phyloP scores from a whole-genome alignment of 148 eudicot species.

The Rhododendron mucronatum region DNA sequence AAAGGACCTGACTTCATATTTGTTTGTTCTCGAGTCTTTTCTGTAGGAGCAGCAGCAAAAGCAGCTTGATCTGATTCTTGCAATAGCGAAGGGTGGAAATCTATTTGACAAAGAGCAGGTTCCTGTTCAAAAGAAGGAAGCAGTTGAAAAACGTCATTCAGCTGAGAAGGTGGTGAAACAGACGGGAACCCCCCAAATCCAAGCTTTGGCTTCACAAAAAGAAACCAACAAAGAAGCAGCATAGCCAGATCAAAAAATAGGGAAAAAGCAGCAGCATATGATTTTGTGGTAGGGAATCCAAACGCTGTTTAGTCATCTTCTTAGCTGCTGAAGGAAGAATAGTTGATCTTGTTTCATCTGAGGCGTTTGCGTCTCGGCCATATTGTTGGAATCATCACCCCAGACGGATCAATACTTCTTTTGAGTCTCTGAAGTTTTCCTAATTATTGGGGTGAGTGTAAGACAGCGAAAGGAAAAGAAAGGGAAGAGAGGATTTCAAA shows the following conservation, averaged over 20 bases:
- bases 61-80: slow-evolving; percentile 83
- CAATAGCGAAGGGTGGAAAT: slow-evolving; percentile 60
- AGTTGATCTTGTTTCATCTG: neutral
- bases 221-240: slow-evolving; percentile 33
- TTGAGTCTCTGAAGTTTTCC: neutral
- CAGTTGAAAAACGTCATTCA: slow-evolving; percentile 22
- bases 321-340: neutral
- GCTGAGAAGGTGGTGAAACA: slow-evolving; percentile 19
- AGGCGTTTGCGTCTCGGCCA: neutral
- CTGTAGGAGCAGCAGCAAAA: slow-evolving; percentile 65
- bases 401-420: neutral
- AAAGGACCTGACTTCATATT: neutral
- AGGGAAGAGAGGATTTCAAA: too few species aligned
- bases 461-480: neutral
- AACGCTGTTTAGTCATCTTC: too few species aligned
- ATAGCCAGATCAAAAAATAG: neutral
- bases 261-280: neutral
- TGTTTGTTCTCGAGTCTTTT: neutral
- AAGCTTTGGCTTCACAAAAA: slow-evolving; percentile 25
- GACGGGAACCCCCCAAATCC: slow-evolving; percentile 30
- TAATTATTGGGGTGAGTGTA: neutral
- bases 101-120: slow-evolving; percentile 39
- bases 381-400: neutral
- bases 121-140: slow-evolving; percentile 23
- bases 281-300: neutral